Percentiles rank a stretch among this genome's conserved stretches.
Evolutionary conservation across 2,329 filamentous ascomycete genomes (phyloP).

Genomic region (Verticillium tricorpus): DNA sequence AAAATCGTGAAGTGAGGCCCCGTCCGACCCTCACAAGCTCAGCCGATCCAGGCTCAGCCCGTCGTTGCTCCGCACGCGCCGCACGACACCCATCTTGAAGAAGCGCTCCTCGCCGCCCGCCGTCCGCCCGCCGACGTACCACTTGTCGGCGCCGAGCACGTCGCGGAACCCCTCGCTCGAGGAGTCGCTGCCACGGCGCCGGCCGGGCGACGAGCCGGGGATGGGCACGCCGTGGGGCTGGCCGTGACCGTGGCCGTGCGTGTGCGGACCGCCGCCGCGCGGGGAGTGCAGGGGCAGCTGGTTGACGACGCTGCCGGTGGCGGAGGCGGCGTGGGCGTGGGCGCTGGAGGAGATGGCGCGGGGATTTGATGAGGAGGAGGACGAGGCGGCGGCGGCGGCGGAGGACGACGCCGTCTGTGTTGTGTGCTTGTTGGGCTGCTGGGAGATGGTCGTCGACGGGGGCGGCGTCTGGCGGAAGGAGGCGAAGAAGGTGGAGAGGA

Average conservation of each 20-base stretch:
- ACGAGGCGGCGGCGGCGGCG: constrained; percentile 3
- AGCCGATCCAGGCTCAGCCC: constrained; percentile 69
- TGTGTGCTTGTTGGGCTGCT: constrained; percentile 14
- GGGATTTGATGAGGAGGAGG: constrained; percentile 6
- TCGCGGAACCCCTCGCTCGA: constrained; percentile 73
- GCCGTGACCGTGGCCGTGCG: constrained; percentile 3
- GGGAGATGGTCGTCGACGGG: constrained; percentile 15
- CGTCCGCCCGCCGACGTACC: constrained; percentile 76
- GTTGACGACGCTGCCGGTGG: constrained; percentile 18
- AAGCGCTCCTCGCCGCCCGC: constrained; percentile 75
- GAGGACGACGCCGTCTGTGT: constrained; percentile 9
- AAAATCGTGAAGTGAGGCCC: background rate
- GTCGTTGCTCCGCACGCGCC: constrained; percentile 68
- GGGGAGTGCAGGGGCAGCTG: constrained; percentile 23
- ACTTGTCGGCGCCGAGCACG: constrained; percentile 67
- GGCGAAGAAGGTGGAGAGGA: constrained; percentile 53
- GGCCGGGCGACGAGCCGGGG: constrained; percentile 24
- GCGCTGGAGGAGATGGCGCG: constrained; percentile 10
- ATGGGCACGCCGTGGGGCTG: constrained; percentile 31
- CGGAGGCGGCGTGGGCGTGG: constrained; percentile 1
- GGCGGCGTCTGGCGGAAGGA: constrained; percentile 45
- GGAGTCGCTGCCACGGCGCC: constrained; percentile 68
- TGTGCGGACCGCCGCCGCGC: background rate
- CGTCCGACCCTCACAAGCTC: constrained; percentile 53
- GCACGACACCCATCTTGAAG: constrained; percentile 75